Evolutionary conservation across 495 filamentous ascomycete species (phyloP).

Genomic region (Filosporella fistucella): DNA sequence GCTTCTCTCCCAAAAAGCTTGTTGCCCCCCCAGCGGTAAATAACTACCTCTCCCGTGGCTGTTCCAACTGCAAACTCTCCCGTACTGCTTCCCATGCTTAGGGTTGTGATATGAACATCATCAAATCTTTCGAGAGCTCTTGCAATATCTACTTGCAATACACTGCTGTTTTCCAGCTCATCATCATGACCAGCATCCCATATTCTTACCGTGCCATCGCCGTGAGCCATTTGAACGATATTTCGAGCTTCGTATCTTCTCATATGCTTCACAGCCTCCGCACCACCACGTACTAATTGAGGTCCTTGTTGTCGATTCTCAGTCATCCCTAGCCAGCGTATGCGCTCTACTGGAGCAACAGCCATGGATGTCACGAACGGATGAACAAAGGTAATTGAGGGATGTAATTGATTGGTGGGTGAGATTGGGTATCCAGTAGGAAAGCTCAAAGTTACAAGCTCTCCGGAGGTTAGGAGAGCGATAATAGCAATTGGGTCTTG

Average conservation of each 20-base stretch:
- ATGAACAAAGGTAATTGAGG: slow-evolving; percentile 77
- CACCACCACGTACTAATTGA: slow-evolving; percentile 70
- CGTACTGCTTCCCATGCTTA: slow-evolving; percentile 70
- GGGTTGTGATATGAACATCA: slow-evolving; percentile 69
- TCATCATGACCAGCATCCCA: slow-evolving; percentile 91
- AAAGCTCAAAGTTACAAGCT: slow-evolving; percentile 83
- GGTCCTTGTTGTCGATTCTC: slow-evolving; percentile 73
- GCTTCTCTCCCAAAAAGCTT: slow-evolving; percentile 46
- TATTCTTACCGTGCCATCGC: slow-evolving; percentile 78
- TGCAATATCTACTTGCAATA: slow-evolving; percentile 80
- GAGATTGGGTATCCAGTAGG: slow-evolving; percentile 86
- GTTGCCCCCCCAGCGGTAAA: slow-evolving; percentile 87
- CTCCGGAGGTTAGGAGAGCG: slow-evolving; percentile 75
- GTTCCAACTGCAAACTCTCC: slow-evolving; percentile 85
- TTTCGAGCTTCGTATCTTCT: slow-evolving; percentile 78
- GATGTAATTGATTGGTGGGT: slow-evolving; percentile 85
- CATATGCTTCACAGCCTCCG: slow-evolving; percentile 57
- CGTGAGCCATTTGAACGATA: slow-evolving; percentile 76
- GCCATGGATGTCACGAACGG: slow-evolving; percentile 73
- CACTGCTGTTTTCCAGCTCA: slow-evolving; percentile 80
- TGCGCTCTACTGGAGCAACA: slow-evolving; percentile 65
- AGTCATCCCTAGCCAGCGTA: slow-evolving; percentile 81
- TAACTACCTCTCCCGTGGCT: slow-evolving; percentile 70
- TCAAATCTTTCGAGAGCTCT: slow-evolving; percentile 77
- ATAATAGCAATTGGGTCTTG: slow-evolving; percentile 87